phyloP scores from a whole-genome alignment of 805 yeast genomes.

The Saturnispora sekii region DNA sequence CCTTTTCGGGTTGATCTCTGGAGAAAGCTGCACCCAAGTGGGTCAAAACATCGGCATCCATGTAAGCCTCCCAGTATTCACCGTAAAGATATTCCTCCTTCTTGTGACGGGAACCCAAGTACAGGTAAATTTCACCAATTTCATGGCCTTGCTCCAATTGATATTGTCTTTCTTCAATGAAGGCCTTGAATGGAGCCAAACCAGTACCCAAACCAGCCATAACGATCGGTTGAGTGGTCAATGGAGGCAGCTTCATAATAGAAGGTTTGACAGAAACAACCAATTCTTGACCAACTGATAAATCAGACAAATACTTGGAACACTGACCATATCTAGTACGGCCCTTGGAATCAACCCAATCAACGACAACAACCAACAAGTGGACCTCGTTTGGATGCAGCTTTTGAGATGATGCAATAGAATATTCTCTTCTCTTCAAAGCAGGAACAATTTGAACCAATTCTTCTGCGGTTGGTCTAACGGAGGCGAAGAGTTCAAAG shows the following conservation, averaged over 20 bases:
- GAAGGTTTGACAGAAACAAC: conserved; percentile 95
- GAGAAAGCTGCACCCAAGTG: conserved; percentile 97
- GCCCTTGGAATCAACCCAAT: conserved; percentile 84
- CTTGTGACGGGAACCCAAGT: conserved; percentile 90
- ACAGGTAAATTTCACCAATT: conserved; percentile 82
- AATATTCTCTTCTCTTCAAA: conserved; percentile 92
- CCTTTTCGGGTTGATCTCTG: conserved; percentile 91
- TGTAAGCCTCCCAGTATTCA: conserved; percentile 94
- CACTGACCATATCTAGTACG: conserved; percentile 89
- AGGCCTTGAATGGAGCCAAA: conserved; percentile 96
- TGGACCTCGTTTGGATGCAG: conserved; percentile 88
- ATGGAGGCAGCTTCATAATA: conserved; percentile 90
- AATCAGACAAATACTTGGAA: conserved; percentile 79
- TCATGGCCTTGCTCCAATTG: conserved; percentile 82
- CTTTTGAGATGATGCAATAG: conserved; percentile 93
- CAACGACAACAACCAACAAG: conserved; percentile 87
- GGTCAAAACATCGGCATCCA: conserved; percentile 84
- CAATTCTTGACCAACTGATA: conserved; percentile 70
- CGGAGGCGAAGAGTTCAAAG: conserved; percentile 68
- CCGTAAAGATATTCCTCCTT: conserved; percentile 94
- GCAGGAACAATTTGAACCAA: conserved; percentile 70
- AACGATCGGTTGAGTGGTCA: conserved; percentile 78
- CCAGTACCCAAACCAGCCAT: conserved; percentile 99
- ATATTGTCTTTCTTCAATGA: conserved; percentile 90
- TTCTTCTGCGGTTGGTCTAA: conserved; percentile 64